Percentiles rank a stretch among this genome's conserved stretches.
Conservation (phyloP, 2,329 filamentous ascomycete genomes). For the Penicillium digitatum region DNA sequence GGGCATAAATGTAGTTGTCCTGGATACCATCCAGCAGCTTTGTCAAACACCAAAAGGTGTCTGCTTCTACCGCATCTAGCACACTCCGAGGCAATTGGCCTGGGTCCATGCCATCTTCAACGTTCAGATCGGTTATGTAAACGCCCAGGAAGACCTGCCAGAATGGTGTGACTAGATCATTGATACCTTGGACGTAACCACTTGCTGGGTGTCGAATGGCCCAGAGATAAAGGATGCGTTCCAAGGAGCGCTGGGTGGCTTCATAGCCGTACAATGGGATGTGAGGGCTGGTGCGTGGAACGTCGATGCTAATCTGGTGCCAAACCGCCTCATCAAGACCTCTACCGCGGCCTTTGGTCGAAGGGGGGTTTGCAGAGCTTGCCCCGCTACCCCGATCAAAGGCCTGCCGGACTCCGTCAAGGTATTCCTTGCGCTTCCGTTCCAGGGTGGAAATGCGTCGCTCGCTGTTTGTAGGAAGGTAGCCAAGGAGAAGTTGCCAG, state of each 20-base stretch:
- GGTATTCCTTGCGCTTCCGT: slow-evolving; percentile 90
- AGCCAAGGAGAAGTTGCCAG: slow-evolving; percentile 95
- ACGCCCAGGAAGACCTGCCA: slow-evolving; percentile 95
- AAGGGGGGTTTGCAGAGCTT: slow-evolving; percentile 41
- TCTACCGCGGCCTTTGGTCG: slow-evolving; percentile 55
- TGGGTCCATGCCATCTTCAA: slow-evolving; percentile 93
- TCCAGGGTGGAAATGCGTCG: slow-evolving; percentile 84
- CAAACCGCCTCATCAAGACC: slow-evolving; percentile 95
- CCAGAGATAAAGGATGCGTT: slow-evolving; percentile 95
- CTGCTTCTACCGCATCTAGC: slow-evolving; percentile 92
- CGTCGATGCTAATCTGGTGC: slow-evolving; percentile 99
- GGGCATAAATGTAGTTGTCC: slow-evolving; percentile 97
- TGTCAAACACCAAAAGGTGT: slow-evolving; percentile 97
- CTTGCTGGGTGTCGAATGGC: slow-evolving; percentile 95
- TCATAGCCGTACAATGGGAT: slow-evolving; percentile 93
- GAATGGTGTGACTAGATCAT: slow-evolving; percentile 94
- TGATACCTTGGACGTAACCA: slow-evolving; percentile 97
- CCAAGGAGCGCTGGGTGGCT: slow-evolving; percentile 87
- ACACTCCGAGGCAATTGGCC: slow-evolving; percentile 87
- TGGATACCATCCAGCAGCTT: slow-evolving; percentile 98
- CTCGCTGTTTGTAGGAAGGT: slow-evolving; percentile 94
- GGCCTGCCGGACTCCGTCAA: slow-evolving; percentile 76
- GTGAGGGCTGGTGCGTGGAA: slow-evolving; percentile 92
- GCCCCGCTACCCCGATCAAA: slow-evolving; percentile 54
- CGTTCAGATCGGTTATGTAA: slow-evolving; percentile 90